Evolutionary conservation across 169 alveolate species (phyloP).

Genomic region (Plasmodium cynomolgi): DNA sequence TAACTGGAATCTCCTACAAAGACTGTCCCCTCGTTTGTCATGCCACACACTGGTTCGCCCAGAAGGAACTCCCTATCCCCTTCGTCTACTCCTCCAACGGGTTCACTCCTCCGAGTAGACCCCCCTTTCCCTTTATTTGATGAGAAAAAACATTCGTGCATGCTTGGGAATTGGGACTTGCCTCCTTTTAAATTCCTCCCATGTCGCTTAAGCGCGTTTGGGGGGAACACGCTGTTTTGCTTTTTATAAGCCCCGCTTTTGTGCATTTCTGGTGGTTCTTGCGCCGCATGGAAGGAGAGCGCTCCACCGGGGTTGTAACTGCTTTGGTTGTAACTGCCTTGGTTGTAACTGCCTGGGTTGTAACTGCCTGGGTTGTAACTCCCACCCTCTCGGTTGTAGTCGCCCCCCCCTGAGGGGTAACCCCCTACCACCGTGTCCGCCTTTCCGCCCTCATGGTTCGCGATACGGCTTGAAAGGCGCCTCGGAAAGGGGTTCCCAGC

Average conservation of each 20-base stretch:
- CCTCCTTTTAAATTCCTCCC: not conserved
- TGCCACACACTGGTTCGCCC: not conserved
- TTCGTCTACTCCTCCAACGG: not conserved
- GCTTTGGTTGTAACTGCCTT: too few relatives aligned
- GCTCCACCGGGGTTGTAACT: not conserved
- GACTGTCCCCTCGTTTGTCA: not conserved
- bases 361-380: not conserved
- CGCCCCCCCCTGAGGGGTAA: not conserved
- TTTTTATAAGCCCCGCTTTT: not conserved
- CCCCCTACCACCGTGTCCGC: not conserved
- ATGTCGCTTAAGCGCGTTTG: not conserved
- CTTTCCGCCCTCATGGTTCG: too few relatives aligned
- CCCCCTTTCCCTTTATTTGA: not conserved
- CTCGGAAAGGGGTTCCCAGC: not conserved
- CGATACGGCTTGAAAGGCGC: too few relatives aligned
- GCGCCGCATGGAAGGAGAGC: not conserved
- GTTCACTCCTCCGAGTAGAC: not conserved
- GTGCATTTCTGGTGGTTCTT: not conserved
- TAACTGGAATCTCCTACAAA: not conserved
- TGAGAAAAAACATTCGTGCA: not conserved
- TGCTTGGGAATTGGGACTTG: not conserved
- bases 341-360: too few relatives aligned
- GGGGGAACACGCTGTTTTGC: not conserved
- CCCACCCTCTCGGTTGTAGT: not conserved
- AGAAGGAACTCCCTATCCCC: not conserved